Evolutionary conservation across 2,329 filamentous ascomycete species (phyloP).

Genomic region (Fusarium sp.): DNA sequence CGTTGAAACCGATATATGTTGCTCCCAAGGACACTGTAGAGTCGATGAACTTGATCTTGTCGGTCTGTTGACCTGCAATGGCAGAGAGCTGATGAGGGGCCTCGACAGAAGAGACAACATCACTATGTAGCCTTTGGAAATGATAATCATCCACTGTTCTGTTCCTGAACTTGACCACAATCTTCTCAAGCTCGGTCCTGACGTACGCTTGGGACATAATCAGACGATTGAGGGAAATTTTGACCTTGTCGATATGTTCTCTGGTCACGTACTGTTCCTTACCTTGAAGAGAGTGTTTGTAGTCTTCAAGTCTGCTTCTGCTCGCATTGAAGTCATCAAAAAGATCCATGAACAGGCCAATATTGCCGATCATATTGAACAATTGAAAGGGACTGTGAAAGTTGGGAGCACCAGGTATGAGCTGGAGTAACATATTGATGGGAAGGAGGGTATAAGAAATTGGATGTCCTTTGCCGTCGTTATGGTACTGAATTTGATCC

Average conservation of each 20-base stretch:
- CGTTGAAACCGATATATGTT: slow-evolving; percentile 39
- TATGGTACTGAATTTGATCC: background rate
- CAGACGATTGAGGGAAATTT: background rate
- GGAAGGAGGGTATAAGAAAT: slow-evolving; percentile 29
- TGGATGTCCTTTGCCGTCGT: slow-evolving; percentile 17
- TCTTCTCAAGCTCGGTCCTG: background rate
- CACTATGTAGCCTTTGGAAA: background rate
- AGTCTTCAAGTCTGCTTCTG: slow-evolving; percentile 1
- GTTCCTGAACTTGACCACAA: background rate
- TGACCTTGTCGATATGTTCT: slow-evolving; percentile 14
- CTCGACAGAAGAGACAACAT: rapidly evolving
- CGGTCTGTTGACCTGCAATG: slow-evolving; percentile 16
- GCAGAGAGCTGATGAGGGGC: background rate
- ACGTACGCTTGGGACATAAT: background rate
- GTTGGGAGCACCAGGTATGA: background rate
- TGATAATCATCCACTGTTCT: background rate
- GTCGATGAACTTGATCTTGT: slow-evolving; percentile 32
- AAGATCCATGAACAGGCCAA: slow-evolving; percentile 5
- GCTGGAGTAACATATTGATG: background rate
- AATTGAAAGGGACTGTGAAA: rapidly evolving
- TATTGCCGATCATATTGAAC: background rate
- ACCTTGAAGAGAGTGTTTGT: slow-evolving; percentile 3
- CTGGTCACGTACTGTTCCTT: slow-evolving; percentile 11
- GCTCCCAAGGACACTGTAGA: slow-evolving; percentile 2
- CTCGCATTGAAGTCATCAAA: slow-evolving; percentile 20